These are phyloP conservation scores for Fusarium sp. DNA, from an alignment of 2,329 filamentous ascomycete genomes.

Conservation along the genomic window DNA sequence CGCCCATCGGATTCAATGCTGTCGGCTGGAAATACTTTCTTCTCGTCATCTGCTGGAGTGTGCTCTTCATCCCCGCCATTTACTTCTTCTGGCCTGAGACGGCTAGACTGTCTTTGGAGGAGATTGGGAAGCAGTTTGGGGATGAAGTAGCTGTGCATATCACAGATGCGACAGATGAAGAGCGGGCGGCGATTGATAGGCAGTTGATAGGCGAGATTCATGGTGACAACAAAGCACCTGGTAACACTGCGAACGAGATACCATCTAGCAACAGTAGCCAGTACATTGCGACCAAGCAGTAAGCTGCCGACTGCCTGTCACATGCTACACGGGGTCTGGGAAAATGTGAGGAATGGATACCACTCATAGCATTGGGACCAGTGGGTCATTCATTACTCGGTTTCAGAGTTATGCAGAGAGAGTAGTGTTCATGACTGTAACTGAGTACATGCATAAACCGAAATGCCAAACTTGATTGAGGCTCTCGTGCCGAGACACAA, in stretches of 20 bases:
- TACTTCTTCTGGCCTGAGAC: conserved; percentile 48
- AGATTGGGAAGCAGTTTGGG: conserved; percentile 52
- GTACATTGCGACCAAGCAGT: neutral
- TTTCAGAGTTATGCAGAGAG: fast-evolving
- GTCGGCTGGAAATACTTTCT: conserved; percentile 62
- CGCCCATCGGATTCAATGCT: conserved; percentile 48
- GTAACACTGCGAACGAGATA: neutral
- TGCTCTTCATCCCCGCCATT: conserved; percentile 44
- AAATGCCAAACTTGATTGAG: too few relatives aligned
- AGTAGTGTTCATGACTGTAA: fast-evolving
- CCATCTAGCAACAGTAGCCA: conserved; percentile 17
- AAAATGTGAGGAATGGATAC: fast-evolving
- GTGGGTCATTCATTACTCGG: fast-evolving
- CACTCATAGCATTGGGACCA: neutral
- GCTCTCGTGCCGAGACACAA: neutral
- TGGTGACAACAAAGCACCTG: neutral
- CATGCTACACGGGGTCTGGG: neutral
- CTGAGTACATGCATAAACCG: fast-evolving
- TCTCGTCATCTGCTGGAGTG: conserved; percentile 55
- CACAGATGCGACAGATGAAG: conserved; percentile 52
- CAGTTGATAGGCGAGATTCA: neutral
- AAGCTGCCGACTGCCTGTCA: neutral
- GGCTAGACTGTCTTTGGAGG: conserved; percentile 51
- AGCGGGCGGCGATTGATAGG: conserved; percentile 18
- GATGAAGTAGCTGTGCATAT: conserved; percentile 60